Evolutionary conservation across 257 asterid species (phyloP).

Genomic region (Lycium barbarum): DNA sequence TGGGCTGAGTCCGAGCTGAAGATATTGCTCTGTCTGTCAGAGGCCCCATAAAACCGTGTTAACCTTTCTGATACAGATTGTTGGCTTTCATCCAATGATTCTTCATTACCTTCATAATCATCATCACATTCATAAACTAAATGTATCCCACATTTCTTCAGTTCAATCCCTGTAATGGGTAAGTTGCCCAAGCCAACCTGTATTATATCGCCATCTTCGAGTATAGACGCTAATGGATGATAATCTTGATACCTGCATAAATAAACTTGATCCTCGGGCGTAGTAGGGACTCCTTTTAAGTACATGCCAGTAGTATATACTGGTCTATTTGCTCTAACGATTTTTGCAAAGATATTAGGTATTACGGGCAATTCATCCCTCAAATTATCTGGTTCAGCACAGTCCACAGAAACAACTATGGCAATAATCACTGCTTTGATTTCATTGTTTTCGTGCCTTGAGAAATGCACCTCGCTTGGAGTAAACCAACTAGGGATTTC

Average conservation of each 20-base stretch:
- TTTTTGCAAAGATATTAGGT: slow-evolving; percentile 36
- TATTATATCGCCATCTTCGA: slow-evolving; percentile 40
- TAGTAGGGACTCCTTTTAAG: slow-evolving; percentile 40
- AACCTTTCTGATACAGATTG: slow-evolving; percentile 40
- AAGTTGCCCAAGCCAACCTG: slow-evolving; percentile 29
- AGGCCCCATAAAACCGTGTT: slow-evolving; percentile 31
- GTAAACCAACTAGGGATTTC: slow-evolving; percentile 45
- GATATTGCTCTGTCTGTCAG: background rate
- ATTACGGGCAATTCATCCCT: slow-evolving; percentile 38
- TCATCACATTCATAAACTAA: slow-evolving; percentile 46
- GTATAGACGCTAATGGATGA: slow-evolving; percentile 33
- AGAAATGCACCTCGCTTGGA: slow-evolving; percentile 32
- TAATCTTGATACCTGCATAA: slow-evolving; percentile 38
- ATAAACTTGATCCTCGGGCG: slow-evolving; percentile 40
- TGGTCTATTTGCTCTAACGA: slow-evolving; percentile 34
- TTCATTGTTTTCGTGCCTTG: slow-evolving; percentile 32
- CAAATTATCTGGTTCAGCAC: slow-evolving; percentile 31
- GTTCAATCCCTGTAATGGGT: slow-evolving; percentile 36
- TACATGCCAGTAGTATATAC: slow-evolving; percentile 28
- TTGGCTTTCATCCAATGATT: slow-evolving; percentile 27
- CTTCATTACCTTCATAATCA: slow-evolving; percentile 43
- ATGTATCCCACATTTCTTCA: slow-evolving; percentile 39
- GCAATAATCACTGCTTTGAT: slow-evolving; percentile 42
- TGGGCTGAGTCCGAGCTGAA: background rate
- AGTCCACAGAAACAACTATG: slow-evolving; percentile 36